Base-by-base conservation (phyloP, 352 stramenopile genomes). In the Phytophthora sansomeana region DNA sequence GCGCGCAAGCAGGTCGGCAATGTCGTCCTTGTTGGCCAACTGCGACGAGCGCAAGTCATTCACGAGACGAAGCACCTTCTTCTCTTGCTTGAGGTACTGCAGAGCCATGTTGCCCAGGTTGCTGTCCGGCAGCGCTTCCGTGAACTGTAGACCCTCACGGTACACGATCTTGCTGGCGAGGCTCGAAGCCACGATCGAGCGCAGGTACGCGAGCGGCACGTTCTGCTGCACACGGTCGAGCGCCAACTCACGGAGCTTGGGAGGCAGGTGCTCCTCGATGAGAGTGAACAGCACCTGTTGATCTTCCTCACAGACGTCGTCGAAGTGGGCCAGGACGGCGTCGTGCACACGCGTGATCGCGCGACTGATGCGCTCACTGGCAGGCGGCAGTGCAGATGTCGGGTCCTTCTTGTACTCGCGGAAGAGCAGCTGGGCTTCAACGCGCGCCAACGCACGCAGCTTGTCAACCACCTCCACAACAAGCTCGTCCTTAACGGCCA, bases 141-240 rank as follows among this genome's bases (percentile, higher is more conserved):
- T 96, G 78, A 99, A 99, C 68, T 98, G 93, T 33, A 96, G 66
- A 32, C 97, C 97, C 72, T 99, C 97, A 49, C 97, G 96, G 81
- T 99, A 99, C 24, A 99, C 97, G 61, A 99, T 92, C 78, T 98
- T 98, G 52, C 91, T 98, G 44, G 97, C 97, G 30, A 99, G 75
- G 55, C 89, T 97, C 24, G 95, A 98, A 6, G 94, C 95, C 50
- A 99, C 95, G 35, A 98, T 98, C 76, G 98, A 98, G 64, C 95
- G 97, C 69, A 98, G 90, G 87, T 99, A 99, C 48, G 97, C 92
- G 21, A 91, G 78, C 16, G 97, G 97, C 32, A 99, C 94, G 50
- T 96, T 86, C 28, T 96, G 71, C 48, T 92, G 80, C 52, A 99
- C 93, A 53, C 93, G 80, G 69, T 99, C 93, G 60, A 98, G 97